Base-by-base conservation (phyloP, 75 land plant species). In the Pinus tabuliformis region DNA sequence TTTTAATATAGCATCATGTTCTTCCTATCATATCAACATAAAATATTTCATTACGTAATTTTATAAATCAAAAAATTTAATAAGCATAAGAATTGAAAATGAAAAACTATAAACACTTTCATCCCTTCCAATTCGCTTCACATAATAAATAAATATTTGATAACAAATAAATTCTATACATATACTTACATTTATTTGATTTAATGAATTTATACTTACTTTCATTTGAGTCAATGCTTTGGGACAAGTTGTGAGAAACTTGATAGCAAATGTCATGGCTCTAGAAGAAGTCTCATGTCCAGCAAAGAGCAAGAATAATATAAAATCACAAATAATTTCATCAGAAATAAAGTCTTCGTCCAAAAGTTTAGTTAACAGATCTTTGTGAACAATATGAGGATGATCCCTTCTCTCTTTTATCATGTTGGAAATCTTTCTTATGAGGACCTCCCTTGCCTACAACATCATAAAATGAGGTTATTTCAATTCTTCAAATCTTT, bases 201-300 rank as follows among this genome's bases (percentile, higher is more conserved):
- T 33, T 1, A 33, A 33, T 33, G 0, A 26, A 26, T 26, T 26
- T 26, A 26, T 26, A 26, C 26, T 26, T 26, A 26, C n/a, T n/a
- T n/a, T n/a, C n/a, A n/a, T n/a, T n/a, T n/a, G n/a, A n/a, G n/a
- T n/a, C n/a, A n/a, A n/a, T n/a, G 39, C 39, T 5, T 37, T 16
- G n/a, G n/a, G 59, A 3, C 59, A 58, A 16, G 42, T 65, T 3
- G 73, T 60, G 28, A 76, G 77, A 37, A 59, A 76, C 73, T 76
- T 76, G 72, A 76, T 61, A 20, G 73, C 49, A 9, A 76, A 63
- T 39, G 77, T 62, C 11, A 76, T 62, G 26, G 77, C 59, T 15
- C 68, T 62, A 21, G 77, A 60, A 4, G 72, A 45, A 22, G 77
- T 60, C 63, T 76, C 77, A 21, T 76, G 77, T 20, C 77, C 77